phyloP scores from a whole-genome alignment of 371 early-diverging fungal species.

The Rhizopus sp. region DNA sequence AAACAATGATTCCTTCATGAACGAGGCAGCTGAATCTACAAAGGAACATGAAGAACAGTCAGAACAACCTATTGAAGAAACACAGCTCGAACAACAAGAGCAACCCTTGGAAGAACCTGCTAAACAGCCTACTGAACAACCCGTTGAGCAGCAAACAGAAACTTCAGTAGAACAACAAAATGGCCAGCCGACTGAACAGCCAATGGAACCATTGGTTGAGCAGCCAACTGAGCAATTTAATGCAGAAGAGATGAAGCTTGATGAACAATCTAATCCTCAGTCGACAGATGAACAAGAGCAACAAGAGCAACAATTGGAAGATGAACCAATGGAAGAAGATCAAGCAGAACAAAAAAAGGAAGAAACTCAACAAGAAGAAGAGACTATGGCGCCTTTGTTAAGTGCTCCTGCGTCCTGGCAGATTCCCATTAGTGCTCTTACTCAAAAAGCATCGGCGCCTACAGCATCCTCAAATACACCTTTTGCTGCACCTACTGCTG shows the following conservation, averaged over 20 bases:
- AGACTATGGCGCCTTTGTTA: constrained; percentile 17
- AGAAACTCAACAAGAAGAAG: neutral
- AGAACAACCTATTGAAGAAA: neutral
- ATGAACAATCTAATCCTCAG: neutral
- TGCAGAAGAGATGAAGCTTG: neutral
- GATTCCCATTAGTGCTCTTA: constrained; percentile 53
- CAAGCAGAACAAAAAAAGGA: neutral
- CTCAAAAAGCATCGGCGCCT: constrained; percentile 25
- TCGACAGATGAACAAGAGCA: constrained; percentile 2
- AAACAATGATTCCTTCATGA: neutral
- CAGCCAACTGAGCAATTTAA: neutral
- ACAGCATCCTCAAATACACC: constrained; percentile 7
- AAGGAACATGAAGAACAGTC: constrained; percentile 1
- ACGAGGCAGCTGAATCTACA: neutral
- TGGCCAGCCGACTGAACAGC: neutral
- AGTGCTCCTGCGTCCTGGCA: constrained; percentile 60
- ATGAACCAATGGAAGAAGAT: constrained; percentile 2
- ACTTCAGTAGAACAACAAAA: too few species aligned
- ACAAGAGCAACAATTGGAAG: neutral
- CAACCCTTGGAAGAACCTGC: neutral
- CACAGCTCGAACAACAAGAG: neutral
- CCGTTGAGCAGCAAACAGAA: neutral
- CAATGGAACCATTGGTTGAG: neutral
- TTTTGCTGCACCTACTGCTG: neutral
- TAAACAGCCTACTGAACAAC: neutral